A percentile compares a stretch with the other conserved stretches of the same genome.
phyloP scores from a whole-genome alignment of 192 early-diverging fungal genomes.

The Backusella morwellensis region DNA sequence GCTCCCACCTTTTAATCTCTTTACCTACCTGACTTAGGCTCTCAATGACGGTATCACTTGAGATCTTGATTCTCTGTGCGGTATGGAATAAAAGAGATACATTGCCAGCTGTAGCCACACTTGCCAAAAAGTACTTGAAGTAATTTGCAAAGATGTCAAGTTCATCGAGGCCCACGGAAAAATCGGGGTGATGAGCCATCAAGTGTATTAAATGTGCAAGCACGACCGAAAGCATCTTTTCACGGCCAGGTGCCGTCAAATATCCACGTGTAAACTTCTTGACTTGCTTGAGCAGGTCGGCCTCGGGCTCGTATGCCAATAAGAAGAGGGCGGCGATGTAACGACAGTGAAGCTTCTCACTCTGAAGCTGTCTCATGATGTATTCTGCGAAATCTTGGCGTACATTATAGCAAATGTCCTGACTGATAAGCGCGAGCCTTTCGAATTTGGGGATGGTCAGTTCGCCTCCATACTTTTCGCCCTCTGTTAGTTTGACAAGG shows the following conservation, averaged over 20 bases:
- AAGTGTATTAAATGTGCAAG: conserved; percentile 68
- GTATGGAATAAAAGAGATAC: conserved; percentile 79
- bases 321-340: conserved; percentile 73
- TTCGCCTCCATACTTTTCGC: conserved; percentile 46
- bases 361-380: conserved; percentile 68
- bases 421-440: conserved; percentile 60
- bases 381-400: conserved; percentile 68
- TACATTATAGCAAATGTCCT: conserved; percentile 81
- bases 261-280: conserved; percentile 14
- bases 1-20: background rate
- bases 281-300: conserved; percentile 51
- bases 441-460: conserved; percentile 55
- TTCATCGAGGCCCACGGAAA: conserved; percentile 44
- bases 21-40: conserved; percentile 48
- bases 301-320: conserved; percentile 85
- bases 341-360: conserved; percentile 60
- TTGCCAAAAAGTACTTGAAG: conserved; percentile 82
- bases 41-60: conserved; percentile 50
- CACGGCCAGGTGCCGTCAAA: background rate
- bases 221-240: conserved; percentile 51
- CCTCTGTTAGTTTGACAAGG: conserved; percentile 60
- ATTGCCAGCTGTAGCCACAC: conserved; percentile 78
- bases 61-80: conserved; percentile 74
- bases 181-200: conserved; percentile 87
- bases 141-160: conserved; percentile 63